These are phyloP conservation scores for Pisolithus marmoratus DNA, from an alignment of 768 basidiomycete species.

Conservation along the genomic window DNA sequence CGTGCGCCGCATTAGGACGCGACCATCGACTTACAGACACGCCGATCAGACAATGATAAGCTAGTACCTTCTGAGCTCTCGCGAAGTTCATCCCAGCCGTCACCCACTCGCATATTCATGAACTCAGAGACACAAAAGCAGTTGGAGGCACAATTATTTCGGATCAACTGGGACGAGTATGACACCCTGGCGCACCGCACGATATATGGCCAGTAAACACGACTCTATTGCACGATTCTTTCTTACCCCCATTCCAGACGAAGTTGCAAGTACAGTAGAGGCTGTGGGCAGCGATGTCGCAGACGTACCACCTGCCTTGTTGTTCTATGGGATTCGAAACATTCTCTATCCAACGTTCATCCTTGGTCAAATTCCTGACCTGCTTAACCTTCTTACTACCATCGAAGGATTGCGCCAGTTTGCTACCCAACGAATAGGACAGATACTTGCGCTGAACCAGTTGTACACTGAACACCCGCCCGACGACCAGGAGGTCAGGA, in stretches of 20 bases:
- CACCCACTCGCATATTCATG: neutral
- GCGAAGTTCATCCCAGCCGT: too few relatives aligned
- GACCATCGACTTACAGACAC: too few relatives aligned
- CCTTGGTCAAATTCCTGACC: slow-evolving; percentile 25
- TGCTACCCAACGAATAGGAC: slow-evolving; percentile 9
- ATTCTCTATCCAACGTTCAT: slow-evolving; percentile 25
- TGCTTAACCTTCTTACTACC: slow-evolving; percentile 18
- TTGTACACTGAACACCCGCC: slow-evolving; percentile 13
- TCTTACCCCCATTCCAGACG: slow-evolving; percentile 1
- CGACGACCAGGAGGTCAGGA: slow-evolving; percentile 6
- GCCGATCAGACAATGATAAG: too few relatives aligned
- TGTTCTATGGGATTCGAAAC: slow-evolving; percentile 25
- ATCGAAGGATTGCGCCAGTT: slow-evolving; percentile 20
- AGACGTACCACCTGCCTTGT: slow-evolving; percentile 10
- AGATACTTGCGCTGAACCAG: slow-evolving; percentile 21
- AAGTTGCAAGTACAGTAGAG: neutral
- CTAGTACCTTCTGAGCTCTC: too few relatives aligned
- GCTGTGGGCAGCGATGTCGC: neutral
- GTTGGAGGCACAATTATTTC: neutral
- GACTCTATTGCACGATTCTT: neutral
- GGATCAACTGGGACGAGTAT: neutral
- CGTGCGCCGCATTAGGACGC: too few relatives aligned
- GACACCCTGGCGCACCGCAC: neutral
- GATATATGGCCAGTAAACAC: slow-evolving; percentile 3
- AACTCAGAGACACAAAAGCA: neutral